phyloP scores from a whole-genome alignment of 2,329 filamentous ascomycete genomes.

The Sclerotiophoma versabilis region DNA sequence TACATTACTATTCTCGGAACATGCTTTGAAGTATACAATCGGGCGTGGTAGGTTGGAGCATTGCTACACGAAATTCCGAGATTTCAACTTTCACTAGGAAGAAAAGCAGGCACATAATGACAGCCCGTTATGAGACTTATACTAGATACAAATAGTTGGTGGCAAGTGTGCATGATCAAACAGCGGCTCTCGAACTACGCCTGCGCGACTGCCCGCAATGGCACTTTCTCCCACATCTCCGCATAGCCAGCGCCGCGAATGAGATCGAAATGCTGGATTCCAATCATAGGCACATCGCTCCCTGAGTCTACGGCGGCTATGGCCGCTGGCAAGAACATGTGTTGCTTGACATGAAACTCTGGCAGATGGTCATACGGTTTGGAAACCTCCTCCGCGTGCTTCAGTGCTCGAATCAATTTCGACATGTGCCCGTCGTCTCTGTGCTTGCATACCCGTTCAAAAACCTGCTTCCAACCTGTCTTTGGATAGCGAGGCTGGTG shows the following conservation, averaged over 20 bases:
- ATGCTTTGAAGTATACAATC: too few species aligned
- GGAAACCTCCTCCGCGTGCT: not conserved
- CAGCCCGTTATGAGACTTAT: too few species aligned
- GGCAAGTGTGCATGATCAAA: too few species aligned
- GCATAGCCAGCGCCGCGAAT: not conserved
- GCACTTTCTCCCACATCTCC: not conserved
- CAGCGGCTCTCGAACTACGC: not conserved
- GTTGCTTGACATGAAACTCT: conserved; percentile 8
- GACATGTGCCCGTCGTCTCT: conserved; percentile 13
- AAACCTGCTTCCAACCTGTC: not conserved
- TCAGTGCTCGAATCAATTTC: conserved; percentile 3
- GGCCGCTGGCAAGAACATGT: conserved; percentile 6
- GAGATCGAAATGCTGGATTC: not conserved
- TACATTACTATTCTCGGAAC: too few species aligned
- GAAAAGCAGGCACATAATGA: too few species aligned
- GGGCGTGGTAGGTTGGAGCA: too few species aligned
- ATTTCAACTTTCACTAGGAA: too few species aligned
- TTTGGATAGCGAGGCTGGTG: not conserved
- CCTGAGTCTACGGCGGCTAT: conserved; percentile 4
- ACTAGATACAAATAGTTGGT: too few species aligned
- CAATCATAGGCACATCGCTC: conserved; percentile 12
- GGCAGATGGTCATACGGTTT: conserved; percentile 4
- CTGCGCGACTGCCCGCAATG: not conserved
- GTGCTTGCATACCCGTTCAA: conserved; percentile 9
- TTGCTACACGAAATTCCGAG: too few species aligned